A percentile compares a stretch with the other conserved stretches of the same genome.
These are phyloP conservation scores for Phaeosphaeriaceae sp. DNA, from an alignment of 2,329 filamentous ascomycete genomes.

Conservation along the genomic window DNA sequence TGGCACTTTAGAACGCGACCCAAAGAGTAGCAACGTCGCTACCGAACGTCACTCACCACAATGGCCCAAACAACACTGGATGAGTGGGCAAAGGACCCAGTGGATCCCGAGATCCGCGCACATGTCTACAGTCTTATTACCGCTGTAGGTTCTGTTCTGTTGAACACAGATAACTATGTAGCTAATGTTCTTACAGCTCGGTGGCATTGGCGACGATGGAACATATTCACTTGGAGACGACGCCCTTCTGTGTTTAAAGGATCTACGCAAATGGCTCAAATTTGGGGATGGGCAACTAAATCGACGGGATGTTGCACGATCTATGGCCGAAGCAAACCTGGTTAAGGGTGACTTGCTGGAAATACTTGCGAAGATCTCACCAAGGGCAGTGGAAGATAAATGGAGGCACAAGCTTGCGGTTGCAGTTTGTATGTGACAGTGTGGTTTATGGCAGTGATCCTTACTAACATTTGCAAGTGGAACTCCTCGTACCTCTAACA, in stretches of 20 bases:
- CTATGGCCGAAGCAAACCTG: slow-evolving; percentile 89
- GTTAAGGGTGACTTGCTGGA: slow-evolving; percentile 87
- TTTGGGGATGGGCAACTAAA: slow-evolving; percentile 93
- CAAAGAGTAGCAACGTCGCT: slow-evolving; percentile 3
- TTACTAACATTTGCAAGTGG: slow-evolving; percentile 59
- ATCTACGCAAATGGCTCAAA: slow-evolving; percentile 93
- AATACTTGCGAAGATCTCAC: slow-evolving; percentile 79
- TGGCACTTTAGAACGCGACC: slow-evolving; percentile 15
- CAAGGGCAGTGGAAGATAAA: slow-evolving; percentile 73
- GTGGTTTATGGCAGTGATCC: fast-evolving
- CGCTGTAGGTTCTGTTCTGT: slow-evolving; percentile 76
- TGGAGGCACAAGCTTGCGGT: slow-evolving; percentile 80
- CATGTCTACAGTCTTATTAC: slow-evolving; percentile 94
- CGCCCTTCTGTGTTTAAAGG: slow-evolving; percentile 86
- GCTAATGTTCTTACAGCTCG: slow-evolving; percentile 66
- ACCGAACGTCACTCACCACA: slow-evolving; percentile 34
- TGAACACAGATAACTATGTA: background rate
- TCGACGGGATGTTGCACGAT: slow-evolving; percentile 92
- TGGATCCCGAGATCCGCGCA: slow-evolving; percentile 91
- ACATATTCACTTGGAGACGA: slow-evolving; percentile 92
- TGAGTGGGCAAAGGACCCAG: slow-evolving; percentile 56
- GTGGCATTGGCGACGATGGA: slow-evolving; percentile 81
- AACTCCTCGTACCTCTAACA: slow-evolving; percentile 89
- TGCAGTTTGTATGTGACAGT: slow-evolving; percentile 66
- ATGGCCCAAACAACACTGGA: slow-evolving; percentile 49